Evolutionary conservation across 768 basidiomycete species (phyloP), one percentile per base, ranked within the genome.

Genomic region (Psilocybe tampanensis): DNA sequence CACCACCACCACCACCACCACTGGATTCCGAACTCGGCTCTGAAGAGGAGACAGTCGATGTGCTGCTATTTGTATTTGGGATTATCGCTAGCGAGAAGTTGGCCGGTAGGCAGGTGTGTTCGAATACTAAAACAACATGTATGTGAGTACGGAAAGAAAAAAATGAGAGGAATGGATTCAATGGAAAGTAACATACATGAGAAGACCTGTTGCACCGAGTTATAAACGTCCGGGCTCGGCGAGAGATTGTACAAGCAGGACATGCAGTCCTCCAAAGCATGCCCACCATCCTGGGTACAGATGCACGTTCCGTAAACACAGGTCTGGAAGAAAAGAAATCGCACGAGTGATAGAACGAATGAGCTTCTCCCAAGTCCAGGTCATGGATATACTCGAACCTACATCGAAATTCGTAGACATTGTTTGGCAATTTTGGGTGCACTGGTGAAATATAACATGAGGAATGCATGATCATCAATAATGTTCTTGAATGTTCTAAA

Each of bases 261-360:
- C 44, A 62, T 50, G 23, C 61, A 62, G 23, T 43, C 48, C 18
- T 59, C 42, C 13, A 62, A 52, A 6, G 44, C 43, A 11, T 29
- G 32, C 18, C 54, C 61, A 8, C 45, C 49, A 13, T 62, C 54
- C 7, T 59, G 29, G 32, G 51, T 56, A 43, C 61, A 62, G 8
- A 62, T 52, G 49, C 61, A 62, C 13, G 55, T 44, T 17, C 55
- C 55, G 48, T 50, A 62, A 34, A 49, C 51, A 34, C 61, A 62
- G 17, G 33, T 51, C 58, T 62, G 9, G 1, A 9, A 29, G 9
- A 9, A 29, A 29, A 29, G 29, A 29, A 4, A n/a, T n/a, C 8
- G 12, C 8, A 3, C 7, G 5, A 17, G 29, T 7, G 24, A 36
- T 34, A 19, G 23, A 9, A 9, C 4, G 5, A n/a, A 34, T n/a